Evolutionary conservation across 2,329 filamentous ascomycete species (phyloP).

Genomic region (Microsporum audouinii): DNA sequence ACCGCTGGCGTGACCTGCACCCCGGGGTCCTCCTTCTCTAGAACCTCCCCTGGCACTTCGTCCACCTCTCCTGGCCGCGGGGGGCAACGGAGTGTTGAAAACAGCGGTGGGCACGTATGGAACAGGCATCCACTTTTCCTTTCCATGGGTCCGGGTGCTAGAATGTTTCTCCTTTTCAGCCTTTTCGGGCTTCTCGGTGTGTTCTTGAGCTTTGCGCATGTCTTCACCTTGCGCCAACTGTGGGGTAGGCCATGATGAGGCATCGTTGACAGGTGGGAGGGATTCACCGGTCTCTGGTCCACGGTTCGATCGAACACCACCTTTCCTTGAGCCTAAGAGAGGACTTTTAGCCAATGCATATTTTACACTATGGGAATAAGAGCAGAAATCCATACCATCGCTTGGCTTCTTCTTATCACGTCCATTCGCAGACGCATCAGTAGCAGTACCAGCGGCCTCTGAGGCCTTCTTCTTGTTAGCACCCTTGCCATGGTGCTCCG

Average conservation of each 20-base stretch:
- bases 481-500: conserved; percentile 23
- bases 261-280: conserved; percentile 61
- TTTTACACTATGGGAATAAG: neutral
- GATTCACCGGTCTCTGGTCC: conserved; percentile 13
- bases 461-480: conserved; percentile 30
- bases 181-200: conserved; percentile 39
- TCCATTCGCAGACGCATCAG: neutral
- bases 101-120: conserved; percentile 72
- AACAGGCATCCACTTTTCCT: conserved; percentile 77
- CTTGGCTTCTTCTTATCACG: conserved; percentile 29
- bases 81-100: conserved; percentile 67
- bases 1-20: conserved; percentile 26
- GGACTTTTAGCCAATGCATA: too few species aligned
- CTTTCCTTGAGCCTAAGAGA: conserved; percentile 16
- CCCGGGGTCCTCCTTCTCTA: conserved; percentile 39
- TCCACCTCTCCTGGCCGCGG: conserved; percentile 42
- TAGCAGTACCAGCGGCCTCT: conserved; percentile 18
- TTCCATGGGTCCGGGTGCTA: conserved; percentile 48
- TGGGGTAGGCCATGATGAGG: conserved; percentile 79
- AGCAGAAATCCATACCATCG: conserved; percentile 20
- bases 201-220: conserved; percentile 56
- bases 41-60: conserved; percentile 44
- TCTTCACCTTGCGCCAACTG: conserved; percentile 66
- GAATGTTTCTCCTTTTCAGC: conserved; percentile 51
- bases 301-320: conserved; percentile 12